A percentile compares a stretch with the other conserved stretches of the same genome.
Evolutionary conservation across 2,329 filamentous ascomycete species (phyloP).

Genomic region (Rhytidhysteron rufulum): DNA sequence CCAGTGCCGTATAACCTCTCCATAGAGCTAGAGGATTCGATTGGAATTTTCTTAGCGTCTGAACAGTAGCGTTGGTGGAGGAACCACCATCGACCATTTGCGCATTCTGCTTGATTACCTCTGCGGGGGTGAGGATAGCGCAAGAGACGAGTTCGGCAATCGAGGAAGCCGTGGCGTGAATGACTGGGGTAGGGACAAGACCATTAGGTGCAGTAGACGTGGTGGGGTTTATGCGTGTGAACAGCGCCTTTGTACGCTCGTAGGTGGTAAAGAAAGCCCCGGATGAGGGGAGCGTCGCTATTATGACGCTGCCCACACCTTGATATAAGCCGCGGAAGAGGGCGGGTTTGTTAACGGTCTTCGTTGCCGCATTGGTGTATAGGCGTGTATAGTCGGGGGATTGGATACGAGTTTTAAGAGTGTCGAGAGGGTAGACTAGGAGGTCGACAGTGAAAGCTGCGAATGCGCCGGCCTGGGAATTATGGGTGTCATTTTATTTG

Average conservation of each 20-base stretch:
- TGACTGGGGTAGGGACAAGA: constrained; percentile 61
- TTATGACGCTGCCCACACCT: constrained; percentile 77
- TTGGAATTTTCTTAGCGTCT: constrained; percentile 56
- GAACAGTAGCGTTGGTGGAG: constrained; percentile 48
- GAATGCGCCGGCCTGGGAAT: constrained; percentile 76
- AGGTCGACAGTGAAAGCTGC: constrained; percentile 85
- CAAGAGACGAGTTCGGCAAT: constrained; percentile 81
- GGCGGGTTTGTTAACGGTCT: constrained; percentile 51
- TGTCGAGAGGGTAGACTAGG: constrained; percentile 83
- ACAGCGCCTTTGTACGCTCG: constrained; percentile 66
- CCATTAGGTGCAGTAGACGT: constrained; percentile 24
- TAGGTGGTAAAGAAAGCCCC: constrained; percentile 90
- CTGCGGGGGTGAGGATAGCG: constrained; percentile 79
- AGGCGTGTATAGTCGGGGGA: constrained; percentile 69
- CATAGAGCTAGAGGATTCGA: constrained; percentile 53
- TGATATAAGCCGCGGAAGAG: constrained; percentile 78
- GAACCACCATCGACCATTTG: constrained; percentile 62
- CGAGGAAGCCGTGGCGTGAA: constrained; percentile 71
- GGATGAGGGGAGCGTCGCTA: constrained; percentile 85
- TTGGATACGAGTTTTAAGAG: constrained; percentile 81
- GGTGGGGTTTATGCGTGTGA: constrained; percentile 51
- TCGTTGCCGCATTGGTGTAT: constrained; percentile 57
- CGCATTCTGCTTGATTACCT: constrained; percentile 91
- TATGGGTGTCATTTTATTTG: too few species aligned
- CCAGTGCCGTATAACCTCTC: constrained; percentile 76